These are phyloP conservation scores for Fusarium continuum DNA, from an alignment of 2,329 filamentous ascomycete species.

Conservation along the genomic window DNA sequence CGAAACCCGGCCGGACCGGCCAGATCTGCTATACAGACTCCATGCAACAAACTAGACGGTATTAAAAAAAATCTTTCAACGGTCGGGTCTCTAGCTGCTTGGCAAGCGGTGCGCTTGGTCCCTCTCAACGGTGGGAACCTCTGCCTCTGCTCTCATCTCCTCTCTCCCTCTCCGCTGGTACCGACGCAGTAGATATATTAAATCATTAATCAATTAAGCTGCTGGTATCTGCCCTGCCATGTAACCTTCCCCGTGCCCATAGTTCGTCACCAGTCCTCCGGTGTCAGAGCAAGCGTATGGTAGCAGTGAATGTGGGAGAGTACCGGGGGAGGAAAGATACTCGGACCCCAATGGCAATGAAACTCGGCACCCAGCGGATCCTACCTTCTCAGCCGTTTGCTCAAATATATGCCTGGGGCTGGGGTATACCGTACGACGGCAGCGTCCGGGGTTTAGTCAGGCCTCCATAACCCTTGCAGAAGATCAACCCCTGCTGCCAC, in stretches of 20 bases:
- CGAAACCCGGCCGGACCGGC: background rate
- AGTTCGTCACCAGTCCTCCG: background rate
- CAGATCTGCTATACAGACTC: background rate
- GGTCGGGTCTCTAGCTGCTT: slow-evolving; percentile 5
- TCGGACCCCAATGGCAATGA: background rate
- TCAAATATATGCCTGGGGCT: slow-evolving; percentile 5
- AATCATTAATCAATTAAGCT: background rate
- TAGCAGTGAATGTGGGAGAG: slow-evolving; percentile 1
- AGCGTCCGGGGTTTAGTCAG: slow-evolving; percentile 11
- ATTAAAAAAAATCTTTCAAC: slow-evolving; percentile 8
- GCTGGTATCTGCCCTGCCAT: slow-evolving; percentile 4
- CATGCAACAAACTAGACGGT: background rate
- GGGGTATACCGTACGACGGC: slow-evolving; percentile 29
- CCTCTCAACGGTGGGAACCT: background rate
- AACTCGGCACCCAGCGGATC: slow-evolving; percentile 10
- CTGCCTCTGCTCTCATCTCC: no score
- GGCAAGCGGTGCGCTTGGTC: slow-evolving; percentile 6
- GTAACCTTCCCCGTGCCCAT: slow-evolving; percentile 18
- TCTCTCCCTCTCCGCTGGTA: background rate
- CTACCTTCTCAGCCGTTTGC: slow-evolving; percentile 2
- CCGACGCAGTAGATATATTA: background rate
- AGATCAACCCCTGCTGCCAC: slow-evolving; percentile 19
- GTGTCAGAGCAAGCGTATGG: background rate
- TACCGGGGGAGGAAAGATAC: background rate
- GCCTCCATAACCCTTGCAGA: slow-evolving; percentile 14